phyloP scores from a whole-genome alignment of 2,329 filamentous ascomycete species.

The Ampelomyces quisqualis region DNA sequence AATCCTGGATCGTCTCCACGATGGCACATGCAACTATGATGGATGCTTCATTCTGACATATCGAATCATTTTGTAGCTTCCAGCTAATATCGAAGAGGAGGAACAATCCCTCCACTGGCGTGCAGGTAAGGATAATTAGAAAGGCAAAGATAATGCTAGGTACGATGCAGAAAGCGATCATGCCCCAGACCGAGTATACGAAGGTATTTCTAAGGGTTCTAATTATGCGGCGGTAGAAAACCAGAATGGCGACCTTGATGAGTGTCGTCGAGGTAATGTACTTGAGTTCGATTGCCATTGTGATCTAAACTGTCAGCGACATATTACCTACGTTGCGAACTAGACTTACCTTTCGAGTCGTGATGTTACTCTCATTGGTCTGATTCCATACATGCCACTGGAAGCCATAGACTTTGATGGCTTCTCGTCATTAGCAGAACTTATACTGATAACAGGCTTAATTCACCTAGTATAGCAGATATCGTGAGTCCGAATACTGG shows the following conservation, averaged over 20 bases:
- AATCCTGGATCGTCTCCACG: conserved; percentile 44
- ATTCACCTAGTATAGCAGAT: conserved; percentile 29
- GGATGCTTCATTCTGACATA: conserved; percentile 44
- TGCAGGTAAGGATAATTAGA: conserved; percentile 42
- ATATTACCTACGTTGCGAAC: not conserved
- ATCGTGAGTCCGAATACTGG: conserved; percentile 37
- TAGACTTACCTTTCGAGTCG: conserved; percentile 21
- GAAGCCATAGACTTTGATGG: conserved; percentile 31
- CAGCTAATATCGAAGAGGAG: conserved; percentile 40
- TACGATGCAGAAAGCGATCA: conserved; percentile 43
- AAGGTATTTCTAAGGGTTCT: conserved; percentile 40
- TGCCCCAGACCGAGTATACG: conserved; percentile 40
- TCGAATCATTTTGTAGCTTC: conserved; percentile 31
- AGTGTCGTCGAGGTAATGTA: conserved; percentile 29
- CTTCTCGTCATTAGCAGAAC: conserved; percentile 20
- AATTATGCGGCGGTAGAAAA: conserved; percentile 48
- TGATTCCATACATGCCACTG: conserved; percentile 41
- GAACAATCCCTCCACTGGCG: conserved; percentile 46
- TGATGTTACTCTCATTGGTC: conserved; percentile 23
- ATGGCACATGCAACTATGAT: conserved; percentile 43
- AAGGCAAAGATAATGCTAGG: conserved; percentile 45
- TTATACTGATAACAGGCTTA: too few relatives aligned
- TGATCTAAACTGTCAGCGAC: conserved; percentile 23
- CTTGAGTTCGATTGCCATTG: conserved; percentile 34
- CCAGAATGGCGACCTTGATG: conserved; percentile 35